Base-by-base conservation (phyloP, 2,329 filamentous ascomycete genomes). In the Exophiala mesophila region DNA sequence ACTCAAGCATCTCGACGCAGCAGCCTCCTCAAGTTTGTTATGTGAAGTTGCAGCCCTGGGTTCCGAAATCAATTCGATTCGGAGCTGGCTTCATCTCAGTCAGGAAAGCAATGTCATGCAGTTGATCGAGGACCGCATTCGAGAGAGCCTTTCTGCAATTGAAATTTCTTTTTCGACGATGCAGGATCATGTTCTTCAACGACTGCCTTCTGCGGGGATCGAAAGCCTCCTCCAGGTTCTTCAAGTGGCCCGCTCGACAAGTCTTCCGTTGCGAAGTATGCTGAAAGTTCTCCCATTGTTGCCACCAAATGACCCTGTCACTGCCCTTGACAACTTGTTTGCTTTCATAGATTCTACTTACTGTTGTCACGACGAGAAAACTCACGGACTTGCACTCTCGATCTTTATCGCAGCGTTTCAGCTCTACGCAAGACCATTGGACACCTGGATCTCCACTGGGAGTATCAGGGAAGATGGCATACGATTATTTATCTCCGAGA, bases 21-120 rank as follows among this genome's bases (percentile, higher is more conserved):
- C 33, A 5, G 43, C 38, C 3, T 51, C 45, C 13, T 16, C 20
- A 8, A 29, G 38, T 9, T 7, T 65, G 52, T 46, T 49, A 37
- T 16, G 34, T 15, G 37, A 46, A 34, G 40, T 34, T 17, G 40
- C 39, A 12, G 9, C 19, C 7, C n/a, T 45, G 13, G 40, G 43
- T 17, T 41, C 49, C 19, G 17, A 42, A 13, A 17, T 50, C 19
- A 30, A 38, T 29, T 17, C 19, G 13, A 35, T 50, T 12, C 41
- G 41, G 10, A 17, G 30, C 15, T 55, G 53, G 53, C 15, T 55
- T 20, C 30, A 12, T 16, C 30, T 18, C 2, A 21, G 29, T 18
- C 49, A 45, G 23, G 7, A 16, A 8, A 28, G 18, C 4, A 32
- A 12, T 13, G 32, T 52, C 9, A 49, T 49, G 46, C 49, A 49